These are phyloP conservation scores for Phyllosticta citriasiana DNA, from an alignment of 2,329 filamentous ascomycete species.

Conservation along the genomic window DNA sequence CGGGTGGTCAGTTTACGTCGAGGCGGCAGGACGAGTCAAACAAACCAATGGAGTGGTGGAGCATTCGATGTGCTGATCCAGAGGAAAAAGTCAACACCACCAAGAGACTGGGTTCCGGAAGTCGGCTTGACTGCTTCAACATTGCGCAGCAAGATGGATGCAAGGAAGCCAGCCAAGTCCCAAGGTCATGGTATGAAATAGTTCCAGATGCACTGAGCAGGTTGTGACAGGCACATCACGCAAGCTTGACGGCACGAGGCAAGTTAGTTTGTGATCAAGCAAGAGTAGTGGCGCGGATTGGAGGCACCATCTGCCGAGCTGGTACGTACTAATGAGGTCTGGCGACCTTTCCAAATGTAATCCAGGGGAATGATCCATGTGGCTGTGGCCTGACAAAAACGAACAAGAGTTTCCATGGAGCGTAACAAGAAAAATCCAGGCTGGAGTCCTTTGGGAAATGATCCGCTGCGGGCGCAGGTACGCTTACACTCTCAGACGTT, in stretches of 20 bases:
- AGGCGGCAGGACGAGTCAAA: not conserved
- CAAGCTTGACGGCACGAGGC: slow-evolving; percentile 4
- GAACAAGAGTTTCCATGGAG: not conserved
- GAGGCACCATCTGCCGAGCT: slow-evolving; percentile 4
- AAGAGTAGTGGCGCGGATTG: not conserved
- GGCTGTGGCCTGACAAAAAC: not conserved
- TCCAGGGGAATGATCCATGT: not conserved
- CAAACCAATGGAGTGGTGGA: slow-evolving; percentile 2
- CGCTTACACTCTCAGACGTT: not conserved
- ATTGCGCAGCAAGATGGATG: not conserved
- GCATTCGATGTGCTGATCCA: not conserved
- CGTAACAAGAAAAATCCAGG: not conserved
- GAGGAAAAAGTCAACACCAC: not conserved
- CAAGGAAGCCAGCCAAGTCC: not conserved
- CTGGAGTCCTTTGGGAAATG: not conserved
- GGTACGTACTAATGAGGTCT: slow-evolving; percentile 11
- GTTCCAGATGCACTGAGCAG: slow-evolving; percentile 4
- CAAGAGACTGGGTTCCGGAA: not conserved
- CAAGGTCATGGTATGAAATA: not conserved
- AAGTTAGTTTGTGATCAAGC: slow-evolving; percentile 9
- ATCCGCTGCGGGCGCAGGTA: slow-evolving; percentile 10
- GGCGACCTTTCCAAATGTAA: slow-evolving; percentile 5
- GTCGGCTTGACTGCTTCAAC: not conserved
- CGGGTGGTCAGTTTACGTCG: not conserved
- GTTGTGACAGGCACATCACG: slow-evolving; percentile 1